Conservation (phyloP, 176 grass and related monocot genomes). For the Cenchrus purpureus region DNA sequence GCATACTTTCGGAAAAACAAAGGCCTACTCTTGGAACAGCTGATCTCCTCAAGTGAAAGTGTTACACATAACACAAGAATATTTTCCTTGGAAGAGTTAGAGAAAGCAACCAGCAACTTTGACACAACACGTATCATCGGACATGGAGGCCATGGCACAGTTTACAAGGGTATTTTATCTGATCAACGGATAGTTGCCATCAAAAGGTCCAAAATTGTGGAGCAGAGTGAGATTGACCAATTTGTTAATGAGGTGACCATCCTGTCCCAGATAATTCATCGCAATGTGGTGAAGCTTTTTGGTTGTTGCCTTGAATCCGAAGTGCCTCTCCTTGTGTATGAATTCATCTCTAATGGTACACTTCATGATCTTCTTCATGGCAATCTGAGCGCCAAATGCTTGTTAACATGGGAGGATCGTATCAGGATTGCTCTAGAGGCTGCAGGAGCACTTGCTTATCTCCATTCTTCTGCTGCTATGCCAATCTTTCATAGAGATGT, state of each 20-base stretch:
- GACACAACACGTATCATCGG: slow-evolving; percentile 41
- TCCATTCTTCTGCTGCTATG: slow-evolving; percentile 48
- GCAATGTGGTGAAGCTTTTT: slow-evolving; percentile 49
- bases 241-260: slow-evolving; percentile 66
- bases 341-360: slow-evolving; percentile 64
- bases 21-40: slow-evolving; percentile 42
- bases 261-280: slow-evolving; percentile 59
- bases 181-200: slow-evolving; percentile 53
- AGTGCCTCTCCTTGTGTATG: slow-evolving; percentile 59
- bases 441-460: slow-evolving; percentile 47
- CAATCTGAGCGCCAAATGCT: neutral
- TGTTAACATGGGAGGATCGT: slow-evolving; percentile 45
- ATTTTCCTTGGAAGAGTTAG: slow-evolving; percentile 58
- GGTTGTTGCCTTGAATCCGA: slow-evolving; percentile 58
- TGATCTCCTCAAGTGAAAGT: slow-evolving; percentile 33
- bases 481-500: slow-evolving; percentile 64
- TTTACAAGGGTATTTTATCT: slow-evolving; percentile 55
- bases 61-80: slow-evolving; percentile 50
- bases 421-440: slow-evolving; percentile 50
- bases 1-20: slow-evolving; percentile 45
- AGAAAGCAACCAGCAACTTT: slow-evolving; percentile 62
- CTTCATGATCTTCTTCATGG: slow-evolving; percentile 49
- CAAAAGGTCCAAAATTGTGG: slow-evolving; percentile 58
- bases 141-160: slow-evolving; percentile 58
- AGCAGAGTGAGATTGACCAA: slow-evolving; percentile 54